Base-by-base conservation (phyloP, 208 protist genomes). In the Eutreptiella sp. region DNA sequence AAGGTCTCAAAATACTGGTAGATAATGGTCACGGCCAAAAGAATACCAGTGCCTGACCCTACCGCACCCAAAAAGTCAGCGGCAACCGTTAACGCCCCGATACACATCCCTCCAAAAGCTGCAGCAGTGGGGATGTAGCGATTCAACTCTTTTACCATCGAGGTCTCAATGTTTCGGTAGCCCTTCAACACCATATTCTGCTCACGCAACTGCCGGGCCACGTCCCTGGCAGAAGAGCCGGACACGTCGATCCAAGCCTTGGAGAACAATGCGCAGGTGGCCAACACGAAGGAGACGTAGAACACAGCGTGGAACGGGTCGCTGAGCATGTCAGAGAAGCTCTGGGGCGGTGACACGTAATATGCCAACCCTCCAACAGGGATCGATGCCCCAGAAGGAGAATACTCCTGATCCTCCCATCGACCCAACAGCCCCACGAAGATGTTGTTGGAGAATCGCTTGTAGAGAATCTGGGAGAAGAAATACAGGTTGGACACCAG, bases 1-100 rank as follows among this genome's bases (percentile, higher is more conserved):
- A 99, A 90, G 19, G 97, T 94, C 83, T 99, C 97, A 73, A 90
- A 98, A 83, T 97, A 98, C 82, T 99, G 92, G 73, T 98, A 97
- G 71, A 99, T 98, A 80, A 97, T 99, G 23, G 96, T 99, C 3
- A 99, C 97, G 36, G 97, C 94, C 14, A 99, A 81, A 2, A 99
- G 75, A 62, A 99, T 99, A 79, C 97, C 97, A 5, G 97, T 99
- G 58, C 97, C 97, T 39, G 86, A 95, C 39, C 86, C 85, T 57
- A 95, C 93, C 27, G 94, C 90, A 24, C 96, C 96, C 53, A 99
- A 81, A 65, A 99, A 98, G 79, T 99, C 97, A 4, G 97, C 96
- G 36, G 95, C 79, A 58, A 99, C 85, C 28, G 97, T 98, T 36
- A 99, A 82, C n/a, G 94, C 92, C 36, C 96, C 97, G 43, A 99